Conservation (phyloP, 1,284 basidiomycete species). For the Cystobasidiaceae sp. region DNA sequence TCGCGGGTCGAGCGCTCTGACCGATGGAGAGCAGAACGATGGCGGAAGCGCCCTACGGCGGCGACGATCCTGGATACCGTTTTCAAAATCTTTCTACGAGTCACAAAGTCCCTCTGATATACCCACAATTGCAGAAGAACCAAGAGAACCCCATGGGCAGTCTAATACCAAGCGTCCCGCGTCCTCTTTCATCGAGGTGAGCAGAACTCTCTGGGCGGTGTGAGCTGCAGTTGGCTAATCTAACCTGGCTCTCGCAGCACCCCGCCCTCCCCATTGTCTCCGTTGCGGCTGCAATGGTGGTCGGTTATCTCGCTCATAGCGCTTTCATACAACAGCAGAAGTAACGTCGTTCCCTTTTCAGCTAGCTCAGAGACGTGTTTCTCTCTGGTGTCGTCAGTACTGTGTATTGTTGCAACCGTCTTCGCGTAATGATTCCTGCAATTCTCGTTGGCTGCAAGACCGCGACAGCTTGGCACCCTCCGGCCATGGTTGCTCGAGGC, state of each 20-base stretch:
- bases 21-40: background rate
- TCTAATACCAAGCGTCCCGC: background rate
- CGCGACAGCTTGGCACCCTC: no score
- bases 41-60: background rate
- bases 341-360: slow-evolving; percentile 34
- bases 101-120: background rate
- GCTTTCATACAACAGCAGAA: slow-evolving; percentile 40
- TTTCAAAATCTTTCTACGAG: background rate
- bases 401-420: no score
- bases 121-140: background rate
- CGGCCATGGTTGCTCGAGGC: no score
- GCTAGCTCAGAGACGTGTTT: no score
- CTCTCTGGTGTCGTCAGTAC: no score
- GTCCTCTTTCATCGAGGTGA: slow-evolving; percentile 22
- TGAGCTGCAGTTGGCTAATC: no score
- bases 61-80: slow-evolving; percentile 11
- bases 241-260: background rate
- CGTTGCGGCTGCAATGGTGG: slow-evolving; percentile 42
- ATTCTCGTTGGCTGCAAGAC: no score
- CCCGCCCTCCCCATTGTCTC: slow-evolving; percentile 38
- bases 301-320: slow-evolving; percentile 44
- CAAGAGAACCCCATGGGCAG: background rate
- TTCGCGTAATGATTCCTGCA: no score
- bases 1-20: background rate
- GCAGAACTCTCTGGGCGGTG: background rate